phyloP scores from a whole-genome alignment of 371 early-diverging fungal genomes.

The Syncephalastrum sp. region DNA sequence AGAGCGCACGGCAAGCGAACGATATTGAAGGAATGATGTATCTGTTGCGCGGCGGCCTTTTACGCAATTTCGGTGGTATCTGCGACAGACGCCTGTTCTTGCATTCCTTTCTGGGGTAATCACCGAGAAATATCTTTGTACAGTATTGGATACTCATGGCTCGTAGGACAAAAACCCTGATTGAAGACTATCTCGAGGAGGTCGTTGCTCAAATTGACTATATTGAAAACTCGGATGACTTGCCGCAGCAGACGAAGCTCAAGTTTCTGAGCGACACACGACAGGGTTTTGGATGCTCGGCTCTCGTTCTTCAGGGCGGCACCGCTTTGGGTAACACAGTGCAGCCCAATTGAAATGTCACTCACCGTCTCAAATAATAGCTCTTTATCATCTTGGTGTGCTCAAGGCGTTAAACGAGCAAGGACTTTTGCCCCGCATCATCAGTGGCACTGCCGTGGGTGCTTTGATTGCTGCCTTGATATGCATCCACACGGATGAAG shows the following conservation, averaged over 20 bases:
- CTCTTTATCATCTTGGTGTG: conserved; percentile 73
- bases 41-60: conserved; percentile 57
- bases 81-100: conserved; percentile 62
- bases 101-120: conserved; percentile 57
- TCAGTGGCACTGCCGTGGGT: conserved; percentile 72
- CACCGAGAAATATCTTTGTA: neutral
- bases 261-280: conserved; percentile 71
- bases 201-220: conserved; percentile 59
- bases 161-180: conserved; percentile 63
- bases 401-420: conserved; percentile 69
- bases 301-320: conserved; percentile 71
- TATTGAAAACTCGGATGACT: conserved; percentile 48
- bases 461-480: conserved; percentile 73
- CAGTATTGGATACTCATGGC: neutral
- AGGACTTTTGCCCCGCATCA: conserved; percentile 66
- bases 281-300: conserved; percentile 70
- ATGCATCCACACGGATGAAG: conserved; percentile 70
- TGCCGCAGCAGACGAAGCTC: conserved; percentile 55
- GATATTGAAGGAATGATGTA: conserved; percentile 65
- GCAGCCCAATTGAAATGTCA: neutral
- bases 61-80: conserved; percentile 75
- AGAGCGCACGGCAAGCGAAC: conserved; percentile 44
- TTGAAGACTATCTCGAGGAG: conserved; percentile 71
- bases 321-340: conserved; percentile 56
- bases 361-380: conserved; percentile 17